Base-by-base conservation (phyloP, 2,329 filamentous ascomycete species). In the Hypoxylon sp. region DNA sequence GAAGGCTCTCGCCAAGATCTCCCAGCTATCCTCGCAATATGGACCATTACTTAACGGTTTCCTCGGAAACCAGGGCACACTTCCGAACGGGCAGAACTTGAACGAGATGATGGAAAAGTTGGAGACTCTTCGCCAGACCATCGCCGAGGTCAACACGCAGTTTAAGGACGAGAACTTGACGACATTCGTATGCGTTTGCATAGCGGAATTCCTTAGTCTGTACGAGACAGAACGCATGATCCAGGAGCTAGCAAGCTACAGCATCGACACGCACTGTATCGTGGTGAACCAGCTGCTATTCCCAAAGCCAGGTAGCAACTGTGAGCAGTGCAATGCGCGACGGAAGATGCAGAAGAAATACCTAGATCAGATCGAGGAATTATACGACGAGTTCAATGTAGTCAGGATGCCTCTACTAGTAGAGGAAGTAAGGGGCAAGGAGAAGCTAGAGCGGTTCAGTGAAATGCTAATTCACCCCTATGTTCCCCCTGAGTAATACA, bases 151-250 rank as follows among this genome's bases (percentile, higher is more conserved):
- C 77, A 99, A 99, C 84, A 88, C 92, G 54, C 96, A 99, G 82
- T 99, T 99, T 88, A 98, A 99, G 86, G 93, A 99, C 79, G 91
- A 96, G 63, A 92, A 94, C 73, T 88, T 98, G 76, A 98, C 94
- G 22, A 99, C 96, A 0, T 99, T 99, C 78, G 94, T 99, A 59
- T 98, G 96, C 80, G 96, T 99, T 68, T 97, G 96, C 81, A 99
- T 99, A 80, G 93, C 96, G 58, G 96, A 99, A 83, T 99, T 99
- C 84, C 82, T 99, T 75, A 94, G 91, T 39, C 87, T 99, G 57
- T 99, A 99, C 84, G 96, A 99, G 87, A 99, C 96, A 69, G 96
- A 99, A 86, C 92, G 96, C 76, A 98, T 99, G 96, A 98, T 99
- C 76, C 96, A 99, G 86, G 96, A 99, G 84, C 86, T 99, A 68